Evolutionary conservation across 768 basidiomycete species (phyloP), one percentile per base, ranked within the genome.

Genomic region (Rhodosporidiobolus sp.): DNA sequence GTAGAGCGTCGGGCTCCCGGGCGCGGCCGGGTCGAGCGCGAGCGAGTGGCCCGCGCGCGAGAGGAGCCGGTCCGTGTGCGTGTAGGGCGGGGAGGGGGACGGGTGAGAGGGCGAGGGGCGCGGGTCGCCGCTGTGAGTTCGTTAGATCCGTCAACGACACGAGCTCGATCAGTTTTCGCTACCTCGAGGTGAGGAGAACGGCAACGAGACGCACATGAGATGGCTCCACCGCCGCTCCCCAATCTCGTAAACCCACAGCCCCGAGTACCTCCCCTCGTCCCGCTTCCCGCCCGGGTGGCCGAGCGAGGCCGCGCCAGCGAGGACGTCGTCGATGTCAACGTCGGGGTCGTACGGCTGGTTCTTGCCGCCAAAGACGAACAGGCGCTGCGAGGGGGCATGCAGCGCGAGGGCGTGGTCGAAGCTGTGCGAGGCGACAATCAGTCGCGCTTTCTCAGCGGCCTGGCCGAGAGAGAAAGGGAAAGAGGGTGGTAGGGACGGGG

Each of bases 281-380:
- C 53, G 45, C 19, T 32, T 30, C 32, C 53, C 45, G 3, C 14
- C 14, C n/a, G n/a, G n/a, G 17, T 28, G 43, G 30, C 34, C n/a
- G 43, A 24, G n/a, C n/a, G n/a, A n/a, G n/a, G n/a, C 28, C 9
- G 30, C 26, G 34, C 19, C 38, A 11, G 19, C 24, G 32, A 17
- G 26, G 19, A 7, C 10, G n/a, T 4, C 20, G 54, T 63, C 50
- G 34, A 20, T 12, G 20, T 26, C 26, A 19, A 26, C n/a, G 10
- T 35, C 58, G 4, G 58, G 52, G 5, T 63, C 55, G 55, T 53
- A 67, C 0, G 68, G 65, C 35, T 69, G 64, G 56, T 63, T 63
- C 66, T 76, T 76, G n/a, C 75, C 75, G 34, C 75, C 75, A 38
- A 76, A 76, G 43, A 76, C 72, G 54, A 68, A 76, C 14, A 76